Conservation (phyloP, 148 eudicot species). For the Vaccinium vitisidaea region DNA sequence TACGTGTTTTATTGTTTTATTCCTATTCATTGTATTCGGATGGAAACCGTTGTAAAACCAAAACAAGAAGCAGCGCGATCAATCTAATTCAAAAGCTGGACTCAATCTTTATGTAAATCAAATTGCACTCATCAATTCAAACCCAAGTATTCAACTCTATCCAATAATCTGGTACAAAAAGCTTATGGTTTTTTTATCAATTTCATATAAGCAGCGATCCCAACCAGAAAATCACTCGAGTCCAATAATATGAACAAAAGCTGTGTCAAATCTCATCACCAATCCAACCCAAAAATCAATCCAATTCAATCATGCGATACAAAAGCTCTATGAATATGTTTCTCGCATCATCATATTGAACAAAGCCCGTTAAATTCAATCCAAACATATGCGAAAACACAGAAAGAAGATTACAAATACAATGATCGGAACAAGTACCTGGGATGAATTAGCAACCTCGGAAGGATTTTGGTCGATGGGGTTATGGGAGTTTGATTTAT, state of each 20-base stretch:
- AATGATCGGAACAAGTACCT: slow-evolving; percentile 18
- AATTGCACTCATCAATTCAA: neutral
- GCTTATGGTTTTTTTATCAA: neutral
- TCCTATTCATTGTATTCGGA: too few relatives aligned
- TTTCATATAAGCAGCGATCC: neutral
- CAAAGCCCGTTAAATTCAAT: neutral
- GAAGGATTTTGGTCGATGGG: slow-evolving; percentile 1
- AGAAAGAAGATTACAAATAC: neutral
- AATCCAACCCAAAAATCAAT: neutral
- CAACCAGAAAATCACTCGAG: neutral
- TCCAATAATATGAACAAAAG: neutral
- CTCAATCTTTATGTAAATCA: neutral
- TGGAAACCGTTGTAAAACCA: neutral
- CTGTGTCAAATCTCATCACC: neutral
- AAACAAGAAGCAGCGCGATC: too few relatives aligned
- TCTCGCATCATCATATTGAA: neutral
- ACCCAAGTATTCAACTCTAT: neutral
- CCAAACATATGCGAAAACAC: neutral
- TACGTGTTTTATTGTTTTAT: too few relatives aligned
- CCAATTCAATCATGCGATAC: neutral
- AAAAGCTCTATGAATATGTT: neutral
- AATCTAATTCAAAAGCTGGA: neutral
- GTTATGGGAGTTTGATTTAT: slow-evolving; percentile 15
- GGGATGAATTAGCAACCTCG: slow-evolving; percentile 19
- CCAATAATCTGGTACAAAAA: neutral